Conservation (phyloP, 2,329 filamentous ascomycete species). For the Fusarium staphyleae region DNA sequence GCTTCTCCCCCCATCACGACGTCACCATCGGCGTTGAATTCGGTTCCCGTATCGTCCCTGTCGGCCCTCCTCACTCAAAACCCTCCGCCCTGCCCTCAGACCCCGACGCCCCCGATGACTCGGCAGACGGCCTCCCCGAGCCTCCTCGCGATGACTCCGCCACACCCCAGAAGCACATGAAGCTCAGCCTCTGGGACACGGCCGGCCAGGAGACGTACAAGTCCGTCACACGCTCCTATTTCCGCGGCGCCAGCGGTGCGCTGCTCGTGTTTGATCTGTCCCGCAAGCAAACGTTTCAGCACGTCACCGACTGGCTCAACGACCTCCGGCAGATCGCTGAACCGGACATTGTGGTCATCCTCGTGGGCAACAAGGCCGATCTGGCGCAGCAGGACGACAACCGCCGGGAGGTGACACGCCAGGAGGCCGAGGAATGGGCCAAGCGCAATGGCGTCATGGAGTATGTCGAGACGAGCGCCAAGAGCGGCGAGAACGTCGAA, state of each 20-base stretch:
- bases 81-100: conserved; percentile 45
- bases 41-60: conserved; percentile 89
- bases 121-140: conserved; percentile 57
- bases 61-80: conserved; percentile 77
- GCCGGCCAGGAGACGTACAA: conserved; percentile 98
- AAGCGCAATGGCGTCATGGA: conserved; percentile 82
- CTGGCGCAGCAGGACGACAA: conserved; percentile 61
- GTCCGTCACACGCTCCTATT: conserved; percentile 92
- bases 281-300: conserved; percentile 81
- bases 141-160: conserved; percentile 54
- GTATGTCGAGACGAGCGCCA: conserved; percentile 96
- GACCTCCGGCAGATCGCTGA: conserved; percentile 95
- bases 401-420: conserved; percentile 78
- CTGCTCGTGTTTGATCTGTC: conserved; percentile 96
- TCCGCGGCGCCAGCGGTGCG: conserved; percentile 75
- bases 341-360: conserved; percentile 90
- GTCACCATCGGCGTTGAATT: conserved; percentile 98
- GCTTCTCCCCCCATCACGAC: conserved; percentile 93
- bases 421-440: conserved; percentile 93
- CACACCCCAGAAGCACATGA: conserved; percentile 78
- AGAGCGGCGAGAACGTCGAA: conserved; percentile 94
- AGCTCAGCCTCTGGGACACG: conserved; percentile 93
- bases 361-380: conserved; percentile 96
- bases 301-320: conserved; percentile 91
- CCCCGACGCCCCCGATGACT: conserved; percentile 19